phyloP scores from a whole-genome alignment of 2,329 filamentous ascomycete species.

The Teratosphaeria gauchensis region DNA sequence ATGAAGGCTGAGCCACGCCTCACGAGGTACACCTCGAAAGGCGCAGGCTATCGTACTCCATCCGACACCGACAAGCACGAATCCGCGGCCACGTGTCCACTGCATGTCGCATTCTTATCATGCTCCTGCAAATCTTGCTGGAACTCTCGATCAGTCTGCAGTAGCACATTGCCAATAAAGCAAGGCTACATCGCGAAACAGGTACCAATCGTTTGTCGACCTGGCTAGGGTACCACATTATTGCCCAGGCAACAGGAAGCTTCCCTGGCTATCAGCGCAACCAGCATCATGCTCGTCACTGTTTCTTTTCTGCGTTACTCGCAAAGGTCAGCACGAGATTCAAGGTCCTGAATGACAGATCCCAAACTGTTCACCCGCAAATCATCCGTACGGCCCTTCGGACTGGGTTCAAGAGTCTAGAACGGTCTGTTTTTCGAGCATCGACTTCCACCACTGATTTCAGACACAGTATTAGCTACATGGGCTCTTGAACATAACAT shows the following conservation, averaged over 20 bases:
- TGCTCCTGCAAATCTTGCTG: neutral
- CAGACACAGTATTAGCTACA: neutral
- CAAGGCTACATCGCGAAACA: neutral
- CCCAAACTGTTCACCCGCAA: neutral
- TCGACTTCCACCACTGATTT: neutral
- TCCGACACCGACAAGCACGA: neutral
- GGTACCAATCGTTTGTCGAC: neutral
- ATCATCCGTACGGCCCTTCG: neutral
- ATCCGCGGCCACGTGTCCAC: neutral
- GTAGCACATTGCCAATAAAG: neutral
- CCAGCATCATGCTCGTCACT: neutral
- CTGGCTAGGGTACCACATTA: neutral
- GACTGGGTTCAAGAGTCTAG: neutral
- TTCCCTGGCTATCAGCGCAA: neutral
- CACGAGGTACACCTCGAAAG: neutral
- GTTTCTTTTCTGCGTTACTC: neutral
- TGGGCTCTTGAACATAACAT: neutral
- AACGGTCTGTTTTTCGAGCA: neutral
- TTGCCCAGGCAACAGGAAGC: neutral
- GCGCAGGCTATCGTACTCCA: neutral
- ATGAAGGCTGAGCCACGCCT: neutral
- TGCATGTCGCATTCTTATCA: neutral
- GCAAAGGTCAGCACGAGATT: neutral
- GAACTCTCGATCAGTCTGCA: neutral
- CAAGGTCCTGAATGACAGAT: neutral